These are phyloP conservation scores for Hysterangium stoloniferum DNA, from an alignment of 768 basidiomycete species.

Conservation along the genomic window DNA sequence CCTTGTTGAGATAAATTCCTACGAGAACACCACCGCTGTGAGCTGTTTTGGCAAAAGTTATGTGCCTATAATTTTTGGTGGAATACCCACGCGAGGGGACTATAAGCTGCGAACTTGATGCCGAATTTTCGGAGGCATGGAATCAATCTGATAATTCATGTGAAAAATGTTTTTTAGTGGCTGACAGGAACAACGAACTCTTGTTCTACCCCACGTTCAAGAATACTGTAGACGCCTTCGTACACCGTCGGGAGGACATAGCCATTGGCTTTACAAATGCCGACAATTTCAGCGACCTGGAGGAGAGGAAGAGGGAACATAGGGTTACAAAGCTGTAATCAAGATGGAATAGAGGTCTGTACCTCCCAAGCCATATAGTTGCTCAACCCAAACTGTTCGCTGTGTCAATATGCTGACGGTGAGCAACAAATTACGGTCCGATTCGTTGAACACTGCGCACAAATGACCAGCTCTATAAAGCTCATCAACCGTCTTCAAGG, in stretches of 20 bases:
- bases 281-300: conserved; percentile 50
- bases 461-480: conserved; percentile 52
- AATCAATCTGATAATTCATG: conserved; percentile 33
- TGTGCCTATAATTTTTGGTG: conserved; percentile 3
- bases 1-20: conserved; percentile 36
- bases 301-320: neutral
- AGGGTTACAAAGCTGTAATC: neutral
- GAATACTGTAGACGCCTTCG: conserved; percentile 45
- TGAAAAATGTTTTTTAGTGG: neutral
- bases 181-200: conserved; percentile 11
- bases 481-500: conserved; percentile 44
- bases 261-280: conserved; percentile 46
- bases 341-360: conserved; percentile 4
- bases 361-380: conserved; percentile 54
- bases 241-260: conserved; percentile 51
- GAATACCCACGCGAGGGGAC: conserved; percentile 38
- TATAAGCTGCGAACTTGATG: conserved; percentile 49
- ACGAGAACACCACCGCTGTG: conserved; percentile 48
- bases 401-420: conserved; percentile 14
- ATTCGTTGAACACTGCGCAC: conserved; percentile 22
- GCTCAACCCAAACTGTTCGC: conserved; percentile 55
- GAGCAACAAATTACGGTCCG: neutral
- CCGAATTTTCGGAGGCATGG: conserved; percentile 52
- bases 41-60: conserved; percentile 6
- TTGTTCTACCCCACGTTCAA: conserved; percentile 38